Evolutionary conservation across 805 yeast genomes (phyloP).

Genomic region (Candida sakaeoensis): DNA sequence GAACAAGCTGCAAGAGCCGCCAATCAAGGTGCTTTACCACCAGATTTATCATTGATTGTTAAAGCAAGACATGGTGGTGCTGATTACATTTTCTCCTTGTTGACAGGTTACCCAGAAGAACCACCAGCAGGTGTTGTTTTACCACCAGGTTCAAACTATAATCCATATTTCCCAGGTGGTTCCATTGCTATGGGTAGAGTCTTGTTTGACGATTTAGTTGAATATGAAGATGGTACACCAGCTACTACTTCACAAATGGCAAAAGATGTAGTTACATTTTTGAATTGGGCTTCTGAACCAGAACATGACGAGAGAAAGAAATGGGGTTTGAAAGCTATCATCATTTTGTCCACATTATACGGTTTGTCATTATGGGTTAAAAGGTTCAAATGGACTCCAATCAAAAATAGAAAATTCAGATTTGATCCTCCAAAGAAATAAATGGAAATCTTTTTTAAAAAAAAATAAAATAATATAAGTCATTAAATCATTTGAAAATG

Average conservation of each 20-base stretch:
- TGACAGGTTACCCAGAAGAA: slow-evolving; percentile 98
- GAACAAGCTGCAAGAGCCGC: slow-evolving; percentile 99
- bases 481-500: too few species aligned
- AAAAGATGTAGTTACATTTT: slow-evolving; percentile 92
- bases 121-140: slow-evolving; percentile 95
- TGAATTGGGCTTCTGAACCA: slow-evolving; percentile 98
- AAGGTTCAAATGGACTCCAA: slow-evolving; percentile 96
- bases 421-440: slow-evolving; percentile 85
- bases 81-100: slow-evolving; percentile 90
- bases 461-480: too few species aligned
- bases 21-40: slow-evolving; percentile 98
- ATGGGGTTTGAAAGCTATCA: slow-evolving; percentile 88
- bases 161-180: slow-evolving; percentile 99
- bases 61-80: slow-evolving; percentile 99
- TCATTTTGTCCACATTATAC: slow-evolving; percentile 74
- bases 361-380: slow-evolving; percentile 85
- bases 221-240: slow-evolving; percentile 98
- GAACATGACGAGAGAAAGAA: slow-evolving; percentile 98
- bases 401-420: slow-evolving; percentile 90
- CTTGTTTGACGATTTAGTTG: slow-evolving; percentile 93
- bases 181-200: slow-evolving; percentile 99
- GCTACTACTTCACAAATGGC: slow-evolving; percentile 99
- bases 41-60: slow-evolving; percentile 93
- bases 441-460: too few species aligned
- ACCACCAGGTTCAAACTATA: slow-evolving; percentile 94